Evolutionary conservation across 2,329 filamentous ascomycete species (phyloP).

Genomic region (Mycosphaerella sp.): DNA sequence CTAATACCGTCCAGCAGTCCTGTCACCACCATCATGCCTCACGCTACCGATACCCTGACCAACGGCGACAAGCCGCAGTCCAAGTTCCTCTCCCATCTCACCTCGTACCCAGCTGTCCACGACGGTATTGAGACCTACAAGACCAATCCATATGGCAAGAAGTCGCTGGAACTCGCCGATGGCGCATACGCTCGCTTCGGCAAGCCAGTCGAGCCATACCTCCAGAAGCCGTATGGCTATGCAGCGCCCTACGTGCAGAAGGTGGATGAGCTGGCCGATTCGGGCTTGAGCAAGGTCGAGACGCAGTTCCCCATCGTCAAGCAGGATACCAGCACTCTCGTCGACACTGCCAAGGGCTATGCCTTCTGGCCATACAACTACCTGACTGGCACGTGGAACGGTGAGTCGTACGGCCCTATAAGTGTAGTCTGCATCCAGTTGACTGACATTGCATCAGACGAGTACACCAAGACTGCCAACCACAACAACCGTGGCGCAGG

Average conservation of each 20-base stretch:
- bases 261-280: constrained; percentile 64
- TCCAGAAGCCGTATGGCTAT: constrained; percentile 72
- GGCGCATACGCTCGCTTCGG: constrained; percentile 70
- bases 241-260: constrained; percentile 77
- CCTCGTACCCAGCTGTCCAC: constrained; percentile 74
- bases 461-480: constrained; percentile 35
- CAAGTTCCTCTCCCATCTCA: constrained; percentile 56
- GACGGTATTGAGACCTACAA: constrained; percentile 74
- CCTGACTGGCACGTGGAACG: constrained; percentile 30
- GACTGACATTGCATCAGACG: constrained; percentile 25
- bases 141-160: constrained; percentile 73
- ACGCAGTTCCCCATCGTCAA: constrained; percentile 53
- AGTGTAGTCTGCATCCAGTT: not conserved
- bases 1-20: not conserved
- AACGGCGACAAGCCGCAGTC: constrained; percentile 48
- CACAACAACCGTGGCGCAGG: constrained; percentile 29
- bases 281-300: constrained; percentile 42
- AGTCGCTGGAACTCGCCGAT: constrained; percentile 68
- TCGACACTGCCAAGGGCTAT: constrained; percentile 56
- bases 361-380: constrained; percentile 49
- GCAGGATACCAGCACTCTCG: constrained; percentile 46
- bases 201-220: constrained; percentile 69
- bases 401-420: constrained; percentile 16
- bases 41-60: constrained; percentile 42
- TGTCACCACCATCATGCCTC: constrained; percentile 38